A percentile compares a stretch with the other conserved stretches of the same genome.
Evolutionary conservation across 129 eudicot genomes (phyloP).

Genomic region (Flaveria linearis): DNA sequence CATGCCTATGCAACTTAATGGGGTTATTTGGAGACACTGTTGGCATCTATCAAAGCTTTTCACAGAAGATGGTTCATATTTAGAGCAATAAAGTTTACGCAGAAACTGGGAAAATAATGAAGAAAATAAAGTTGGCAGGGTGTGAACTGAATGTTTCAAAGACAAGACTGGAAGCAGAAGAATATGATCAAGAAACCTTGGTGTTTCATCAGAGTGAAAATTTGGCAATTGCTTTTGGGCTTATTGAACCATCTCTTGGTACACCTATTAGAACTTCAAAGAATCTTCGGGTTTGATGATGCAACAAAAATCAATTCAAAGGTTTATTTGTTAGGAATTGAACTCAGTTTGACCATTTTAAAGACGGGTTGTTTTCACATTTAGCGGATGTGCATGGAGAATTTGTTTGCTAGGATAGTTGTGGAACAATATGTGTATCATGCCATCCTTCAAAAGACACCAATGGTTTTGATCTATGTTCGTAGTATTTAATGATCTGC

Average conservation of each 20-base stretch:
- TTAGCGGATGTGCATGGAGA: constrained; percentile 1
- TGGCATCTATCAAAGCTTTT: constrained; percentile 60
- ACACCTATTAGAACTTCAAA: constrained; percentile 36
- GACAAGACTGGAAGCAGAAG: constrained; percentile 48
- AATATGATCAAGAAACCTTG: constrained; percentile 40
- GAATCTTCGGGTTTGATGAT: constrained; percentile 32
- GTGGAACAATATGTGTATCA: constrained; percentile 2
- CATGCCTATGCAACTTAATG: constrained; percentile 57
- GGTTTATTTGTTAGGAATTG: constrained; percentile 29
- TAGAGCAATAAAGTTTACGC: constrained; percentile 33
- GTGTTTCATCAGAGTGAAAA: constrained; percentile 58
- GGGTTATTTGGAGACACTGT: constrained; percentile 73
- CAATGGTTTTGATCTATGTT: not conserved
- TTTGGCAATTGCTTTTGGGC: constrained; percentile 55
- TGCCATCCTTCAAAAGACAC: constrained; percentile 5
- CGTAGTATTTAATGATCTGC: not conserved
- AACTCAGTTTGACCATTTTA: constrained; percentile 46
- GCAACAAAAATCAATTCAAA: constrained; percentile 44
- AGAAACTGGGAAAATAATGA: constrained; percentile 43
- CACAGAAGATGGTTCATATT: constrained; percentile 42
- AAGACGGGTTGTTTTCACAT: constrained; percentile 2
- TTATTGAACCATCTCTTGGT: constrained; percentile 32
- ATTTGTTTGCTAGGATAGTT: constrained; percentile 14
- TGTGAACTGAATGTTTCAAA: constrained; percentile 42
- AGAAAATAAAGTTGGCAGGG: constrained; percentile 40